phyloP scores from a whole-genome alignment of 768 basidiomycete genomes.

The Chiua virens region DNA sequence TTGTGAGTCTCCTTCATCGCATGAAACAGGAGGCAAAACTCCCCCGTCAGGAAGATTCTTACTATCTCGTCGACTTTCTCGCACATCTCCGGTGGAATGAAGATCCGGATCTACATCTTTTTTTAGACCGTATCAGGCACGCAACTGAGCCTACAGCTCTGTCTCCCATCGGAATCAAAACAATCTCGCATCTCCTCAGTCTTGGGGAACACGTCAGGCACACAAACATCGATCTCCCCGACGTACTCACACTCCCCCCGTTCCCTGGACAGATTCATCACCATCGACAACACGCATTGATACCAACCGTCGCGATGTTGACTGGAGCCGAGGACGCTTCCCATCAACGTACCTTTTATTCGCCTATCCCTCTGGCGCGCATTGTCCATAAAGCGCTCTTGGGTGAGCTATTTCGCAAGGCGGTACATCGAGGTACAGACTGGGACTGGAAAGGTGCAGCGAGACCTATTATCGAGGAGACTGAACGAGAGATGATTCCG shows the following conservation, averaged over 20 bases:
- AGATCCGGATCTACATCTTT: conserved; percentile 8
- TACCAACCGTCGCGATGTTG: conserved; percentile 20
- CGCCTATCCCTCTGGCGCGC: conserved; percentile 21
- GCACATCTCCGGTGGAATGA: conserved; percentile 20
- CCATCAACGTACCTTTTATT: conserved; percentile 9
- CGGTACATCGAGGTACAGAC: conserved; percentile 7
- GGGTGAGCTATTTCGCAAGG: conserved; percentile 23
- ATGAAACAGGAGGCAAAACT: conserved; percentile 24
- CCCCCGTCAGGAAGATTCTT: background rate
- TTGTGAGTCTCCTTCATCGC: conserved; percentile 38
- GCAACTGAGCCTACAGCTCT: background rate
- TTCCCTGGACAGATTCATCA: background rate
- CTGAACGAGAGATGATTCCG: conserved; percentile 21
- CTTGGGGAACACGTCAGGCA: conserved; percentile 9
- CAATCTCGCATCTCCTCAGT: conserved; percentile 21
- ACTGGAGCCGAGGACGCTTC: conserved; percentile 3
- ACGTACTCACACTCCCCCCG: background rate
- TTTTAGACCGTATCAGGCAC: conserved; percentile 17
- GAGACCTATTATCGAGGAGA: conserved; percentile 15
- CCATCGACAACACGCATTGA: background rate
- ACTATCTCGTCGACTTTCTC: conserved; percentile 27
- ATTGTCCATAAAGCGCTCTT: conserved; percentile 21
- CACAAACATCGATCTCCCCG: conserved; percentile 4
- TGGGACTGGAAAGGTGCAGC: conserved; percentile 27
- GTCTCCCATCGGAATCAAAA: conserved; percentile 12